Percentiles rank a stretch among this genome's conserved stretches.
Evolutionary conservation across 148 eudicot species (phyloP).

Genomic region (Beta vulgaris): DNA sequence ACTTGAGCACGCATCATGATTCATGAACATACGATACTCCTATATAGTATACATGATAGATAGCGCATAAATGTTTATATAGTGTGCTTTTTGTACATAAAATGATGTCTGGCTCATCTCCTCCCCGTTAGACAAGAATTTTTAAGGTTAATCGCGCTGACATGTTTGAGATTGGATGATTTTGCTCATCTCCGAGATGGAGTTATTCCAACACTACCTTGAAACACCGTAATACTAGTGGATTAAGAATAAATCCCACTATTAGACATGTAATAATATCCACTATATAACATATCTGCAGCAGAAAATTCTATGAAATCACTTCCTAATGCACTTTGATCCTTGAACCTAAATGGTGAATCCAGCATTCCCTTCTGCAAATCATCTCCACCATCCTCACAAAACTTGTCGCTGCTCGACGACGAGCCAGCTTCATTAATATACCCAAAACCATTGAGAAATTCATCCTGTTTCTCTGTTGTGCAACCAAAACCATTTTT

Average conservation of each 20-base stretch:
- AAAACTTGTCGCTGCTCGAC: constrained; percentile 3
- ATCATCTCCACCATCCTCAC: constrained; percentile 22
- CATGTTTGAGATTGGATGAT: too few species aligned
- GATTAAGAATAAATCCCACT: background rate
- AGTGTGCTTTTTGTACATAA: background rate
- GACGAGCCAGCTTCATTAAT: constrained; percentile 21
- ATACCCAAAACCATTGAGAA: constrained; percentile 11
- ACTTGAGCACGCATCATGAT: background rate
- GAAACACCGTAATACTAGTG: too few species aligned
- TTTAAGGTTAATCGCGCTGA: too few species aligned
- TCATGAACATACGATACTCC: constrained; percentile 5
- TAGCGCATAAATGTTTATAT: too few species aligned
- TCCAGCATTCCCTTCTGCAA: constrained; percentile 19
- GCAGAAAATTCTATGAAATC: constrained; percentile 23
- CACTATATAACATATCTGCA: constrained; percentile 10
- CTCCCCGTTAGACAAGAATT: too few species aligned
- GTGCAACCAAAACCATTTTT: constrained; percentile 4
- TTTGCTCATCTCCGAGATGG: too few species aligned
- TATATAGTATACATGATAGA: too few species aligned
- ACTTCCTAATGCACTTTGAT: constrained; percentile 23
- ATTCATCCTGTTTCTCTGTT: constrained; percentile 16
- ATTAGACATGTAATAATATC: constrained; percentile 15
- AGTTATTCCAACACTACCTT: too few species aligned
- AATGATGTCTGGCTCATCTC: background rate
- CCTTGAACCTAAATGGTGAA: constrained; percentile 22